Evolutionary conservation across 106 monocot species (phyloP).

Genomic region (Dendrobium chrysotoxum): DNA sequence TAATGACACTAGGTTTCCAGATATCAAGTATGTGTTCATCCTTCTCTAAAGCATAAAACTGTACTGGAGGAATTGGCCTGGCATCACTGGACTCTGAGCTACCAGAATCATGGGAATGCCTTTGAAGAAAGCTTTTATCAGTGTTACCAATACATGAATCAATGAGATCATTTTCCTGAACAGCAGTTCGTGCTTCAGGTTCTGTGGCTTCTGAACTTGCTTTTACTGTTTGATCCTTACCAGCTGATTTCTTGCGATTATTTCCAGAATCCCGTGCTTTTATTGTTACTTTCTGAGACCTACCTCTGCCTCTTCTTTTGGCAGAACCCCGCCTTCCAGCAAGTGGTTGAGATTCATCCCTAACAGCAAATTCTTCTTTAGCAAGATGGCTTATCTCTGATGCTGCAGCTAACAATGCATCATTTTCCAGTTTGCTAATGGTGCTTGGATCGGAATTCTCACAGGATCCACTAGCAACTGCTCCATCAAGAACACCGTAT

Average conservation of each 20-base stretch:
- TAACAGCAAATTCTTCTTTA: conserved; percentile 29
- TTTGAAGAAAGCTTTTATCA: conserved; percentile 19
- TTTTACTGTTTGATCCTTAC: conserved; percentile 9
- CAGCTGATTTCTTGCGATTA: conserved; percentile 16
- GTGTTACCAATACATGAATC: conserved; percentile 8
- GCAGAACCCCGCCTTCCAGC: conserved; percentile 1
- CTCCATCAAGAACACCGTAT: conserved; percentile 80
- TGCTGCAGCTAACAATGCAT: conserved; percentile 77
- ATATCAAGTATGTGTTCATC: conserved; percentile 55
- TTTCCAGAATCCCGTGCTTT: conserved; percentile 15
- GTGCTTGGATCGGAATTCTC: conserved; percentile 50
- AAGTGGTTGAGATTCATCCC: conserved; percentile 12
- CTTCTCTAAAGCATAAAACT: conserved; percentile 90
- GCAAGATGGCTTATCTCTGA: conserved; percentile 42
- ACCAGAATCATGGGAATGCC: conserved; percentile 14
- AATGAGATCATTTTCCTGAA: conserved; percentile 3
- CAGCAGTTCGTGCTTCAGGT: conserved; percentile 1
- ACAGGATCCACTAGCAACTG: conserved; percentile 25
- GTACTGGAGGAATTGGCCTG: conserved; percentile 72
- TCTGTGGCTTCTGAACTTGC: conserved; percentile 9
- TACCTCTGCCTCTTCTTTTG: conserved; percentile 46
- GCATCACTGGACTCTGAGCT: conserved; percentile 11
- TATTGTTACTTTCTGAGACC: conserved; percentile 14
- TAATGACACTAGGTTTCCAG: conserved; percentile 74
- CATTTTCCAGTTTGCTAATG: conserved; percentile 72